phyloP scores from a whole-genome alignment of 2,329 filamentous ascomycete genomes.

The Pyricularia grisea region DNA sequence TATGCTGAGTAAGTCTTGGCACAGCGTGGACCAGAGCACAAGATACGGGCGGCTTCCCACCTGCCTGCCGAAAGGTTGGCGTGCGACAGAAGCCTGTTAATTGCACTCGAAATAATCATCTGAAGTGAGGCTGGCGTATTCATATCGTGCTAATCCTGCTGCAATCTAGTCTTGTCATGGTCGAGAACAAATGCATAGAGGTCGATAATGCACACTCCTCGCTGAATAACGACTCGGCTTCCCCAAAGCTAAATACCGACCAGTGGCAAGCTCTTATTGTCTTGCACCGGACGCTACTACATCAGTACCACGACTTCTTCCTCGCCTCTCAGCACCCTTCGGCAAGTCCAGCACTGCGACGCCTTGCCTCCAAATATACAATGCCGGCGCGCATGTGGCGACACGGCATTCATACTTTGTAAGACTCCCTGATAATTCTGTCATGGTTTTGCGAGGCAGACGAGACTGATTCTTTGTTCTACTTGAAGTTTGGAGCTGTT shows the following conservation, averaged over 20 bases:
- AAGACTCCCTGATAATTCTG: background rate
- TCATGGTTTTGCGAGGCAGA: background rate
- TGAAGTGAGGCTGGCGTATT: background rate
- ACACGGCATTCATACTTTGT: conserved; percentile 77
- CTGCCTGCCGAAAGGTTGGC: no score
- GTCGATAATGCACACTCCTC: conserved; percentile 55
- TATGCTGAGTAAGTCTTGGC: no score
- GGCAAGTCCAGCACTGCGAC: conserved; percentile 56
- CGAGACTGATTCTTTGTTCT: background rate
- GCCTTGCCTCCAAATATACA: conserved; percentile 68
- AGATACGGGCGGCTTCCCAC: no score
- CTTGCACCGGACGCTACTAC: conserved; percentile 68
- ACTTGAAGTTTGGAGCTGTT: conserved; percentile 52
- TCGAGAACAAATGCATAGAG: conserved; percentile 80
- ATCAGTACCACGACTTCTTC: conserved; percentile 78
- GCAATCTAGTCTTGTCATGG: conserved; percentile 52
- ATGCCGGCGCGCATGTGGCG: conserved; percentile 96
- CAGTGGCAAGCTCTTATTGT: conserved; percentile 50
- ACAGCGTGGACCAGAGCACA: no score
- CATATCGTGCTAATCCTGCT: background rate
- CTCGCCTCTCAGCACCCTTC: conserved; percentile 80
- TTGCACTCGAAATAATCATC: background rate
- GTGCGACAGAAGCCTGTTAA: background rate
- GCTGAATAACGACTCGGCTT: conserved; percentile 29
- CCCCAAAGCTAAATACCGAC: conserved; percentile 44